Base-by-base conservation (phyloP, 1,284 basidiomycete genomes). In the Bondarzewia mesenterica region DNA sequence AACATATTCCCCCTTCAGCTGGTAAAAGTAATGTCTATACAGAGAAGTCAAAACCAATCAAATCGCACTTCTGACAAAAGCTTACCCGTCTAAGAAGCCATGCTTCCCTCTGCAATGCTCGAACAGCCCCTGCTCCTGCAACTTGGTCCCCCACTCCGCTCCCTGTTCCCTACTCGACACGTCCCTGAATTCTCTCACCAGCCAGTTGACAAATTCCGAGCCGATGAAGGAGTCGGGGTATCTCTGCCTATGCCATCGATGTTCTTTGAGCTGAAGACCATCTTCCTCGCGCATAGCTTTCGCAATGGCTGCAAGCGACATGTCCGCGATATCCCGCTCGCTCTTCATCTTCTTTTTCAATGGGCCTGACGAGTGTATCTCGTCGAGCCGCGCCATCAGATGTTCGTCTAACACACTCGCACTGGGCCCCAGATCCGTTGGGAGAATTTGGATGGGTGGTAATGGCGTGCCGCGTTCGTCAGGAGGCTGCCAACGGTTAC, bases 181-280 rank as follows among this genome's bases (percentile, higher is more conserved):
- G 60, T 94, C 92, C 29, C 83, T 75, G 60, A 93, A 94, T 59
- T 91, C 89, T 36, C 85, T 77, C 23, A 88, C 80, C 16, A 94
- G 70, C 92, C 92, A 96, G 1, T 82, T 84, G 29, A 91, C 85
- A 55, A 95, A 82, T 45, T 93, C 88, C 50, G 81, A 82, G 0
- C 92, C 92, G 10, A 82, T 89, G 62, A 96, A 95, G 3, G 86
- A 85, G 55, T 92, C 83, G 2, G 76, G 71, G 57, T 89, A 89
- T 40, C 72, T 73, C 15, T 63, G 68, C 14, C 72, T 69, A 61
- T 90, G 86, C 88, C 89, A 92, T 39, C 77, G 77, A 54, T 87
- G 76, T 51, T 84, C 74, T 59, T 87, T 88, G 63, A 91, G 86
- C 7, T 78, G 77, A 3, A 90, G 73, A 3, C 82, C 85, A 37